Evolutionary conservation across 345 rosid genomes (phyloP).

Genomic region (Trapa incisa): DNA sequence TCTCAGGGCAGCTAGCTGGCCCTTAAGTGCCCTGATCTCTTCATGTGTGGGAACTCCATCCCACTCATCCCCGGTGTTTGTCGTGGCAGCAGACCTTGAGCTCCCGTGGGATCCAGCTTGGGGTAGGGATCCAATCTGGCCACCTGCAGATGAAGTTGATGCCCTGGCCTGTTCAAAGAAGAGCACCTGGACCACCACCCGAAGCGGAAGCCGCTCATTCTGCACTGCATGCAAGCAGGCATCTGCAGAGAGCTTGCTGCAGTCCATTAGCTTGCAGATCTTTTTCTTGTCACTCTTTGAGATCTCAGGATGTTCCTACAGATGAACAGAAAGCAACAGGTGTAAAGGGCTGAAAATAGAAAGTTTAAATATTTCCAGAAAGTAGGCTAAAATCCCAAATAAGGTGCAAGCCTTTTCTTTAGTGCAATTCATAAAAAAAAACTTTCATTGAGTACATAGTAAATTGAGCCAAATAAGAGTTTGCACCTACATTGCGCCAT

Average conservation of each 20-base stretch:
- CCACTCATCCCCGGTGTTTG: constrained; percentile 90
- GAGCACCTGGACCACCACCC: constrained; percentile 78
- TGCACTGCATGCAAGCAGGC: constrained; percentile 82
- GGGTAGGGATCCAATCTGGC: constrained; percentile 30
- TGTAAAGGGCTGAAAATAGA: background rate
- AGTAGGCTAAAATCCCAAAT: no score
- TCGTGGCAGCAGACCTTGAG: constrained; percentile 64
- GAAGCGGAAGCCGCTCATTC: constrained; percentile 71
- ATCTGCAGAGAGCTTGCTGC: constrained; percentile 64
- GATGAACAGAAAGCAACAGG: background rate
- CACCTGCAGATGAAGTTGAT: constrained; percentile 31
- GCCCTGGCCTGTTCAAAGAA: constrained; percentile 76
- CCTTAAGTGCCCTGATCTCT: constrained; percentile 58
- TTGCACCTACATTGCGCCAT: no score
- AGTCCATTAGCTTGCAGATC: constrained; percentile 58
- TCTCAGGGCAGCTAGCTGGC: constrained; percentile 23
- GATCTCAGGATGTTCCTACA: constrained; percentile 51
- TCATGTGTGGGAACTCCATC: constrained; percentile 64
- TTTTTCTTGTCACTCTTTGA: constrained; percentile 61
- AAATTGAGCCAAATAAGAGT: no score
- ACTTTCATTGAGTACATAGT: no score
- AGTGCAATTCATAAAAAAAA: no score
- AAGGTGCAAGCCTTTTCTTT: no score
- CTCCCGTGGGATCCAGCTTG: constrained; percentile 68
- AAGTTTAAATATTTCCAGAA: background rate